These are phyloP conservation scores for Panaeolus papilionaceus DNA, from an alignment of 768 basidiomycete genomes.

Conservation along the genomic window DNA sequence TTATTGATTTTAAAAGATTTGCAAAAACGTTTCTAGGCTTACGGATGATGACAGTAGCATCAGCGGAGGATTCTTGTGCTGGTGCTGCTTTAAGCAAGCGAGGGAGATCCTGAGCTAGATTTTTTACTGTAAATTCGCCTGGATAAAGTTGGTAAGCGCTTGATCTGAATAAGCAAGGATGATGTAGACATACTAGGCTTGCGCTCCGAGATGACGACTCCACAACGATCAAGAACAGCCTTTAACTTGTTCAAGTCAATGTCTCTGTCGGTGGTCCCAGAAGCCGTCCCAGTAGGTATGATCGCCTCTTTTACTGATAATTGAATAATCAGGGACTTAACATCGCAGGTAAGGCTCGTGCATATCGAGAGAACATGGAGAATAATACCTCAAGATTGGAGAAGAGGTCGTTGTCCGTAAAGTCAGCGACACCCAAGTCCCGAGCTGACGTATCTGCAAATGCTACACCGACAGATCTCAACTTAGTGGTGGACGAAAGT, in stretches of 20 bases:
- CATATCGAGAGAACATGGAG: not conserved
- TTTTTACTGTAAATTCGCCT: conserved; percentile 89
- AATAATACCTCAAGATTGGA: conserved; percentile 89
- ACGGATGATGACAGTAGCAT: conserved; percentile 62
- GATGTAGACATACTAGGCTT: conserved; percentile 71
- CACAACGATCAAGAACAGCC: conserved; percentile 88
- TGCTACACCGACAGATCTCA: conserved; percentile 82
- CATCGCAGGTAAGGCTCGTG: not conserved
- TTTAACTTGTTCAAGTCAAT: conserved; percentile 88
- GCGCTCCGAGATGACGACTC: conserved; percentile 88
- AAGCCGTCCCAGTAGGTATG: conserved; percentile 73
- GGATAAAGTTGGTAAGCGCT: not conserved
- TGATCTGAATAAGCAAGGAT: not conserved
- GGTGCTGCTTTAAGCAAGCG: conserved; percentile 61
- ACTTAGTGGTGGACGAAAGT: conserved; percentile 59
- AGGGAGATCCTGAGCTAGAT: conserved; percentile 80
- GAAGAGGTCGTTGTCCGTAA: conserved; percentile 93
- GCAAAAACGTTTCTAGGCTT: conserved; percentile 28
- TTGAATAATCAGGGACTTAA: conserved; percentile 91
- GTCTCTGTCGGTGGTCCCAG: conserved; percentile 80
- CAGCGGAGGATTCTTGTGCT: conserved; percentile 50
- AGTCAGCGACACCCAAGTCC: conserved; percentile 89
- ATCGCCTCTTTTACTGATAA: conserved; percentile 97
- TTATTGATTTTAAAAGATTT: conserved; percentile 4
- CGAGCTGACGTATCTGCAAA: conserved; percentile 91